phyloP scores from a whole-genome alignment of 140 eudicot species.

The Cichorium intybus region DNA sequence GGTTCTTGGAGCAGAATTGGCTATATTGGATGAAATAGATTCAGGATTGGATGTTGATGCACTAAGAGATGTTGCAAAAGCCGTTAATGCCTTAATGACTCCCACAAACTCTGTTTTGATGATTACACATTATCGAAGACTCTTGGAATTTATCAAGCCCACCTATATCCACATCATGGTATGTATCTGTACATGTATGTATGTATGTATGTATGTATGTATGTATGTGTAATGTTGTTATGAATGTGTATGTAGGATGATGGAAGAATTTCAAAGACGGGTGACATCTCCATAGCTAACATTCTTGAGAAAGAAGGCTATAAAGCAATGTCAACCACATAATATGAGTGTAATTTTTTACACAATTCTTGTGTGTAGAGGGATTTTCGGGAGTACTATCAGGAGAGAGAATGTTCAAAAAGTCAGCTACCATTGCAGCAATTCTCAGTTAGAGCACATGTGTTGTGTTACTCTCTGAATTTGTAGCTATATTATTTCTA shows the following conservation, averaged over 20 bases:
- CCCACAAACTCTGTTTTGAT: constrained; percentile 83
- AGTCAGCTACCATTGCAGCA: neutral
- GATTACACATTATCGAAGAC: constrained; percentile 92
- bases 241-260: constrained; percentile 47
- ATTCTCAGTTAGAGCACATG: neutral
- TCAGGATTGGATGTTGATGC: constrained; percentile 99
- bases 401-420: constrained; percentile 5
- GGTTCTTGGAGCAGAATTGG: constrained; percentile 97
- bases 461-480: constrained; percentile 1
- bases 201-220: neutral
- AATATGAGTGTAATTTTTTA: constrained; percentile 25
- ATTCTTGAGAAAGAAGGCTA: constrained; percentile 90
- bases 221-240: neutral
- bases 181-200: neutral
- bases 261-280: constrained; percentile 83
- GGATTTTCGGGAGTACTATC: neutral
- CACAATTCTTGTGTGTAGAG: constrained; percentile 4
- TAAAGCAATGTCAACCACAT: constrained; percentile 62
- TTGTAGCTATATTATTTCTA: constrained; percentile 17
- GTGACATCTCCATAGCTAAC: constrained; percentile 75
- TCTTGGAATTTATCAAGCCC: constrained; percentile 80
- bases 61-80: constrained; percentile 89
- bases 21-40: constrained; percentile 95
- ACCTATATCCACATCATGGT: constrained; percentile 92
- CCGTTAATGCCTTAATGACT: constrained; percentile 78